These are phyloP conservation scores for Cyclospora cayetanensis DNA, from an alignment of 169 alveolate species.

Conservation along the genomic window DNA sequence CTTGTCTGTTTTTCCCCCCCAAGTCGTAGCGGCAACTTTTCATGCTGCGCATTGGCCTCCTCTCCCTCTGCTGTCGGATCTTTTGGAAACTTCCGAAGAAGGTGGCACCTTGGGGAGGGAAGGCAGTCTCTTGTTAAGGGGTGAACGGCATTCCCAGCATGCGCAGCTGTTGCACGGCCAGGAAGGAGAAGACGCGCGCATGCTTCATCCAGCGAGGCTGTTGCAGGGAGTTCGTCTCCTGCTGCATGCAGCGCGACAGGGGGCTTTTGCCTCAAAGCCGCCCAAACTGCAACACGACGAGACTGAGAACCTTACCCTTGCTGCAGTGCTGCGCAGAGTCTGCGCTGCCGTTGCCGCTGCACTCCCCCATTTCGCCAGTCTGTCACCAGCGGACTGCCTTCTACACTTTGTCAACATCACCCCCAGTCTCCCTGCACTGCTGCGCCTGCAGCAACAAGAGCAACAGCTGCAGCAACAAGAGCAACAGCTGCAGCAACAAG, in stretches of 20 bases:
- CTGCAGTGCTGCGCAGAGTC: conserved; percentile 34
- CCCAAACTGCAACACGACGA: conserved; percentile 41
- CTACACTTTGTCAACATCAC: conserved; percentile 39
- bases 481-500: not conserved
- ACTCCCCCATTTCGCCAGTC: not conserved
- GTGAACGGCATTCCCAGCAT: not conserved
- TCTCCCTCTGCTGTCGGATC: not conserved
- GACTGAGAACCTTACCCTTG: conserved; percentile 5
- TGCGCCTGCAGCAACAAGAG: not conserved
- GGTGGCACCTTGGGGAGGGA: not conserved
- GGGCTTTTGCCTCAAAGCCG: not conserved
- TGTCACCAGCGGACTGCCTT: conserved; percentile 64
- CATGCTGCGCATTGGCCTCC: conserved; percentile 49
- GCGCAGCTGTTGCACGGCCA: conserved; percentile 28
- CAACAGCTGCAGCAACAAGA: conserved; percentile 40
- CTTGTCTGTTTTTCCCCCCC: not conserved
- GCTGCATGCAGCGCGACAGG: conserved; percentile 37
- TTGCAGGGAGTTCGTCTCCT: conserved; percentile 43
- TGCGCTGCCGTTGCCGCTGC: conserved; percentile 48
- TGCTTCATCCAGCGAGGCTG: conserved; percentile 18
- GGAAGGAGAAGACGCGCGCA: not conserved
- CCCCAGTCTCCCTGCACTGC: not conserved
- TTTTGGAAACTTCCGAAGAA: not conserved
- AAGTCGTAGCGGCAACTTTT: conserved; percentile 25
- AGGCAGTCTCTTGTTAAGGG: too few species aligned